Conservation (phyloP, 2,329 filamentous ascomycete genomes). For the Pseudocercospora eumusae region DNA sequence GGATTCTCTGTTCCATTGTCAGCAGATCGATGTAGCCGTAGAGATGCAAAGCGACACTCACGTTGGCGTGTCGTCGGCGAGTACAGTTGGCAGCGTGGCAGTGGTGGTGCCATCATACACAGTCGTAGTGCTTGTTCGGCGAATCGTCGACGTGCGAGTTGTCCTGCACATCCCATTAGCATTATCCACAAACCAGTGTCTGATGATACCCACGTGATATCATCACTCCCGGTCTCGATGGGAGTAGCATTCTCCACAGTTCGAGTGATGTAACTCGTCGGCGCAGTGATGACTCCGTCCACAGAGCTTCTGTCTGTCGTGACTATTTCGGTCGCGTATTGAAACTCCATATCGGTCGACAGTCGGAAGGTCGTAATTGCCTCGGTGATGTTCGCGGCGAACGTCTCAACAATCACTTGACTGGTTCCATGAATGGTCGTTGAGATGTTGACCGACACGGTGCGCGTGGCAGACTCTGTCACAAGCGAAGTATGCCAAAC, state of each 20-base stretch:
- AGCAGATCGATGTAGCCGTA: not conserved
- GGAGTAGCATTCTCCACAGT: conserved; percentile 33
- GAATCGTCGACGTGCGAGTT: conserved; percentile 26
- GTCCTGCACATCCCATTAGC: conserved; percentile 9
- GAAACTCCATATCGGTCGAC: conserved; percentile 42
- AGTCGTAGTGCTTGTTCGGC: conserved; percentile 28
- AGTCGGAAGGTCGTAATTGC: conserved; percentile 44
- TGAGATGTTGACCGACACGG: conserved; percentile 43
- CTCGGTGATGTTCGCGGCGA: conserved; percentile 43
- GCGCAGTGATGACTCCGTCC: conserved; percentile 25
- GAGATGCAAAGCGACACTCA: not conserved
- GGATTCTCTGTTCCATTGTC: conserved; percentile 11
- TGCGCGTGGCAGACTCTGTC: conserved; percentile 42
- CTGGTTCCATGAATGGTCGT: conserved; percentile 42
- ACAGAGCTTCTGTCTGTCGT: conserved; percentile 29
- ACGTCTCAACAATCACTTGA: conserved; percentile 45
- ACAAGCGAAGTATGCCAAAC: conserved; percentile 46
- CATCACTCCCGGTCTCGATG: not conserved
- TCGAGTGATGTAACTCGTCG: conserved; percentile 37
- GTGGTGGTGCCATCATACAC: conserved; percentile 29
- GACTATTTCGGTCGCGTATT: conserved; percentile 43
- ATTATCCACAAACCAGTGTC: not conserved
- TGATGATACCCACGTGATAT: conserved; percentile 25
- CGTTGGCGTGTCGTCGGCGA: conserved; percentile 16
- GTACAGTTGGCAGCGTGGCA: conserved; percentile 15